These are phyloP conservation scores for Lolium multiflorum DNA, from an alignment of 176 grass and related monocot genomes.

Conservation along the genomic window DNA sequence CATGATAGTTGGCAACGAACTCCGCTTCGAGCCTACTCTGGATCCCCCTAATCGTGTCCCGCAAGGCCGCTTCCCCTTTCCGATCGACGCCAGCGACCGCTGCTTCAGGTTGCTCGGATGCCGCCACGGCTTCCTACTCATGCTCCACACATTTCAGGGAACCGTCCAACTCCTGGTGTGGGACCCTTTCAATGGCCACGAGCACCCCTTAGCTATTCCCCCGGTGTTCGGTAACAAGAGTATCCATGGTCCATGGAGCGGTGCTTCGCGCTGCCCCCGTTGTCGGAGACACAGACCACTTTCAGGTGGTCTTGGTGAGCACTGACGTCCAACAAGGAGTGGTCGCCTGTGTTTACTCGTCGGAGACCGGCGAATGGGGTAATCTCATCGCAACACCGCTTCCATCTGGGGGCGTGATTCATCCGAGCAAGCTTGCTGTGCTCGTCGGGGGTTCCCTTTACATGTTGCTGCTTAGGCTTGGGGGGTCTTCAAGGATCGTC, in stretches of 20 bases:
- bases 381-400: not conserved
- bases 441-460: not conserved
- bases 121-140: not conserved
- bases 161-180: not conserved
- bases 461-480: not conserved
- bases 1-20: not conserved
- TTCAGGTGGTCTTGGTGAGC: not conserved
- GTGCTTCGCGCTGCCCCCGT: not conserved
- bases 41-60: not conserved
- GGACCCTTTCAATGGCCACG: not conserved
- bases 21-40: not conserved
- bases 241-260: not conserved
- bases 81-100: not conserved
- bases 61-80: not conserved
- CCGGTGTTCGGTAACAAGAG: not conserved
- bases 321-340: not conserved
- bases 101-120: not conserved
- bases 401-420: not conserved
- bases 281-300: not conserved
- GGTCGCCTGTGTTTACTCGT: not conserved
- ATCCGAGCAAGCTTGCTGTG: not conserved
- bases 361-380: not conserved
- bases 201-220: not conserved
- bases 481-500: not conserved
- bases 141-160: not conserved